Percentiles rank a stretch among this genome's conserved stretches.
phyloP scores from a whole-genome alignment of 2,329 filamentous ascomycete genomes.

The Fusarium siculi region DNA sequence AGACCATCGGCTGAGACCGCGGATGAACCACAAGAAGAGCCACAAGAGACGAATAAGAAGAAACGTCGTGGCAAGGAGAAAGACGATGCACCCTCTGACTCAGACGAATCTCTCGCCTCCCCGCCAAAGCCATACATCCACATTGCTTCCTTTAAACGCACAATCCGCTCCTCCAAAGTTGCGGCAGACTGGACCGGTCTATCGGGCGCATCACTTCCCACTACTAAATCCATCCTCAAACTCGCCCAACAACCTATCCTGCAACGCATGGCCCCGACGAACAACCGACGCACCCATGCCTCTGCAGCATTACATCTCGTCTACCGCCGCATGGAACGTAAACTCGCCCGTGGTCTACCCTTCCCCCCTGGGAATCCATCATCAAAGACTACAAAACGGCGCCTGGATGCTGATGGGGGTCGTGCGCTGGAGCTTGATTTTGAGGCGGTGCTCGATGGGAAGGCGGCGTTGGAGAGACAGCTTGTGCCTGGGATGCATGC shows the following conservation, averaged over 20 bases:
- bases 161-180: conserved; percentile 71
- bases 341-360: conserved; percentile 69
- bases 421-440: conserved; percentile 72
- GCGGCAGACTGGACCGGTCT: conserved; percentile 75
- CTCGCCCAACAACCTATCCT: conserved; percentile 72
- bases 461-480: conserved; percentile 64
- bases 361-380: conserved; percentile 66
- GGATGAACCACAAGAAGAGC: not conserved
- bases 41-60: conserved; percentile 6
- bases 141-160: conserved; percentile 61
- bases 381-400: conserved; percentile 27
- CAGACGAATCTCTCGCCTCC: conserved; percentile 39
- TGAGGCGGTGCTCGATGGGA: conserved; percentile 71
- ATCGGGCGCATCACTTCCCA: conserved; percentile 63
- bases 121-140: conserved; percentile 58
- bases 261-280: conserved; percentile 61
- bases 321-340: conserved; percentile 65
- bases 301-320: conserved; percentile 66
- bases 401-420: conserved; percentile 50
- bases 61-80: conserved; percentile 33
- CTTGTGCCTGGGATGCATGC: conserved; percentile 72
- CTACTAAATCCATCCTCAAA: conserved; percentile 65
- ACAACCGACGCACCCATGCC: conserved; percentile 63
- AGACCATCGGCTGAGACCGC: conserved; percentile 3
- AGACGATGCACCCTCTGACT: conserved; percentile 32